Evolutionary conservation across 495 filamentous ascomycete genomes (phyloP), one percentile per base, ranked within the genome.

Genomic region (Aspergillus diversus): DNA sequence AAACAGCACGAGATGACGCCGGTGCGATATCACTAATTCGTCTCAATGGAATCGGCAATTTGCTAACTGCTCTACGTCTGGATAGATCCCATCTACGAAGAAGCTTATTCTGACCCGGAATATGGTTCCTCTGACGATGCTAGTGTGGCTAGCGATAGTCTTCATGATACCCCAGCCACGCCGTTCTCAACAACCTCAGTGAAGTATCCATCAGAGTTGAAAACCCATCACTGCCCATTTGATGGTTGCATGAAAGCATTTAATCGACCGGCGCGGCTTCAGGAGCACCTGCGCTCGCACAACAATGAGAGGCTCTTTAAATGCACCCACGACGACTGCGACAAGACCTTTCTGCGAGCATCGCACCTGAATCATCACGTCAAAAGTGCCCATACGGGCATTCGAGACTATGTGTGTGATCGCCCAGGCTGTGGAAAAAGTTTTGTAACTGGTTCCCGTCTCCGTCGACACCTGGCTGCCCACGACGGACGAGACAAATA

Each of bases 341-440:
- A 84, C 66, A 97, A 97, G 76, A 82, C 83, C 60, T 99, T 96
- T 68, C 76, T 89, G 34, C 89, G 92, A 37, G 81, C 88, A 49
- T 91, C 92, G 63, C 92, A 97, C 75, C 83, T 98, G 6, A 83
- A 86, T 35, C 86, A 92, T 61, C 95, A 99, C 71, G 74, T 93
- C 68, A 92, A 93, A 70, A 88, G 87, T 63, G 87, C 87, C 7
- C 95, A 98, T 66, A 90, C 85, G 3, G 78, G 87, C 51, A 83
- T 91, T 56, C 85, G 87, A 48, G 83, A 88, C 46, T 87, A 92
- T 76, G 69, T 84, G 32, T 99, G 95, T 73, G 75, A 82, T 31
- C 83, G 85, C 47, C 80, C 83, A 16, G 87, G 81, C 4, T 99
- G 95, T 68, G 86, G 79, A 12, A 97, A 95, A 73, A 85, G 81